Percentiles rank a stretch among this genome's conserved stretches.
These are phyloP conservation scores for Mycena albidolilacea DNA, from an alignment of 768 basidiomycete species.

Conservation along the genomic window DNA sequence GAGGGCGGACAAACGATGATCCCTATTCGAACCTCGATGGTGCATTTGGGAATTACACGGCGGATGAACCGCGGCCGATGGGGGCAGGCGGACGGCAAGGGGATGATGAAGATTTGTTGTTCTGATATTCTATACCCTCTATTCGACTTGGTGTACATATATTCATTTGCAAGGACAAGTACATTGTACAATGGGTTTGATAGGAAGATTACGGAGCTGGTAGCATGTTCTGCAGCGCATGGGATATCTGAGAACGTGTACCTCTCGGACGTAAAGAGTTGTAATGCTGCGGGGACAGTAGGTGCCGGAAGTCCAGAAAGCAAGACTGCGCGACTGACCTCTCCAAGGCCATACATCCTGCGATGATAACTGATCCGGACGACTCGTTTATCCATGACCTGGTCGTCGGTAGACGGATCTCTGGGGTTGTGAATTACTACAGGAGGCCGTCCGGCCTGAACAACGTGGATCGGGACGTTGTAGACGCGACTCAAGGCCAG, in stretches of 20 bases:
- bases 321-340: slow-evolving; percentile 68
- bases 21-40: slow-evolving; percentile 89
- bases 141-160: slow-evolving; percentile 25
- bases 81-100: slow-evolving; percentile 57
- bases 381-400: slow-evolving; percentile 53
- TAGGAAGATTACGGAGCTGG: slow-evolving; percentile 30
- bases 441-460: slow-evolving; percentile 86
- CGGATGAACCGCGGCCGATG: slow-evolving; percentile 82
- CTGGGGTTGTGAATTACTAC: slow-evolving; percentile 87
- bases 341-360: slow-evolving; percentile 95
- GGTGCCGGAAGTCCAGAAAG: slow-evolving; percentile 14
- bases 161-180: slow-evolving; percentile 25
- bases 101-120: slow-evolving; percentile 79
- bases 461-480: slow-evolving; percentile 89
- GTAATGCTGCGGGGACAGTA: slow-evolving; percentile 74
- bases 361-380: slow-evolving; percentile 93
- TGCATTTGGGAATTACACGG: slow-evolving; percentile 81
- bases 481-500: slow-evolving; percentile 88
- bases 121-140: slow-evolving; percentile 58
- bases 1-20: slow-evolving; percentile 58
- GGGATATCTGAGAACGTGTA: slow-evolving; percentile 45
- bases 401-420: slow-evolving; percentile 47
- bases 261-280: slow-evolving; percentile 82
- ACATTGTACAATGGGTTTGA: slow-evolving; percentile 1
- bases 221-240: slow-evolving; percentile 46